Evolutionary conservation across 2,329 filamentous ascomycete species (phyloP).

Genomic region (Teratosphaeria gauchensis): DNA sequence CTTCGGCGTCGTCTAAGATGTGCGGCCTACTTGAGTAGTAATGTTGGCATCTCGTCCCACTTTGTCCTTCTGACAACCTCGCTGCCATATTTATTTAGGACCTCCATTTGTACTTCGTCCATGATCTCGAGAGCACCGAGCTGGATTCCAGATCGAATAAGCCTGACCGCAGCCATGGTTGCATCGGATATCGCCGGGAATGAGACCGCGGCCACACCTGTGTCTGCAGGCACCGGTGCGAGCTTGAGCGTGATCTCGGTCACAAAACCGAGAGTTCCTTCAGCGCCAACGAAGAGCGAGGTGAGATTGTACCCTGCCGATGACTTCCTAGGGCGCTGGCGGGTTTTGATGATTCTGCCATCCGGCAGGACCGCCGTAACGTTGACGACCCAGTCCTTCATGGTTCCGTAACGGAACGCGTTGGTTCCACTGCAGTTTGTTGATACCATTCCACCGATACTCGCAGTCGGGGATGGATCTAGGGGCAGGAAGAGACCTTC

Average conservation of each 20-base stretch:
- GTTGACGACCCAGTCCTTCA: constrained; percentile 83
- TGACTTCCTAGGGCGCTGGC: constrained; percentile 64
- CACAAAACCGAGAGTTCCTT: constrained; percentile 71
- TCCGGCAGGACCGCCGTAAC: constrained; percentile 72
- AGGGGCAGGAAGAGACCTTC: constrained; percentile 83
- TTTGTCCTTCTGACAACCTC: constrained; percentile 36
- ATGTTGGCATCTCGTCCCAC: constrained; percentile 67
- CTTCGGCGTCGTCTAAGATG: too few species aligned
- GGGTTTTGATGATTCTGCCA: constrained; percentile 69
- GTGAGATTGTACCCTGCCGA: constrained; percentile 79
- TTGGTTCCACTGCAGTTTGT: constrained; percentile 65
- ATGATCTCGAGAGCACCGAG: constrained; percentile 76
- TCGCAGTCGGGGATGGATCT: constrained; percentile 67
- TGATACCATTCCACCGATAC: constrained; percentile 75
- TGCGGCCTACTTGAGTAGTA: constrained; percentile 58
- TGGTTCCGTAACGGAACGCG: constrained; percentile 65
- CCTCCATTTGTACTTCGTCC: constrained; percentile 80
- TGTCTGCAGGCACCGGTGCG: constrained; percentile 64
- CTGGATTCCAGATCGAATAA: constrained; percentile 66
- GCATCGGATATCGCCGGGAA: constrained; percentile 71
- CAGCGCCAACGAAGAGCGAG: constrained; percentile 67
- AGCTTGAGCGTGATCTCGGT: constrained; percentile 78
- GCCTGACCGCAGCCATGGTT: constrained; percentile 60
- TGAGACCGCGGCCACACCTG: constrained; percentile 67
- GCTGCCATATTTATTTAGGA: constrained; percentile 65